Conservation (phyloP, 345 rosid species). For the Ailanthus altissimus region DNA sequence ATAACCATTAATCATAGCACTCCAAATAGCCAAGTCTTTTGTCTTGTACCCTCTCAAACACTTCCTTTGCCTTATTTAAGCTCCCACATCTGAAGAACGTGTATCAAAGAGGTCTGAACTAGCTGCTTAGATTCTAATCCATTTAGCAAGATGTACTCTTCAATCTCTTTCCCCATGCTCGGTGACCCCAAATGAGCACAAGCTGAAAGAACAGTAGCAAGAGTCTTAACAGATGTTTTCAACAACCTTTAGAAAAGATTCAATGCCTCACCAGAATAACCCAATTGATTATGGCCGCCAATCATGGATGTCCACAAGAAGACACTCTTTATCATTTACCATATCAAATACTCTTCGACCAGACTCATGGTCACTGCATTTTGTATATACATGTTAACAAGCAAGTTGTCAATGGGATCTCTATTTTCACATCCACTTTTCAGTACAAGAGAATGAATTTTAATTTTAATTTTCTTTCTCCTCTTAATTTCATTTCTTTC, state of each 20-base stretch:
- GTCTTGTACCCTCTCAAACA: slow-evolving; percentile 17
- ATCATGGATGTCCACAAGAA: slow-evolving; percentile 38
- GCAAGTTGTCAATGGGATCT: slow-evolving; percentile 28
- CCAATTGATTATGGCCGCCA: slow-evolving; percentile 20
- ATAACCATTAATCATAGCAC: slow-evolving; percentile 35
- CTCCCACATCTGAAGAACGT: slow-evolving; percentile 35
- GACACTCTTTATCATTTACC: slow-evolving; percentile 18
- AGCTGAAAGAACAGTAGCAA: slow-evolving; percentile 32
- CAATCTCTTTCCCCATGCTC: slow-evolving; percentile 24
- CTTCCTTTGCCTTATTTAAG: slow-evolving; percentile 26
- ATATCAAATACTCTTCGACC: slow-evolving; percentile 29
- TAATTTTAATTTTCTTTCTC: too few relatives aligned
- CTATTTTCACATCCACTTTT: slow-evolving; percentile 24
- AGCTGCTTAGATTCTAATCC: slow-evolving; percentile 21
- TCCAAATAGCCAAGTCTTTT: slow-evolving; percentile 33
- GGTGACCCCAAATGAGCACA: slow-evolving; percentile 32
- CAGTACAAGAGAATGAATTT: slow-evolving; percentile 37
- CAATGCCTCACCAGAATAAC: slow-evolving; percentile 29
- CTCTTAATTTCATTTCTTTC: too few relatives aligned
- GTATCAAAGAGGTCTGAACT: slow-evolving; percentile 36
- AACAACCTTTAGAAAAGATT: slow-evolving; percentile 27
- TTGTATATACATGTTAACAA: slow-evolving; percentile 33
- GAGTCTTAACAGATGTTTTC: slow-evolving; percentile 23
- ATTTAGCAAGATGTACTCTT: slow-evolving; percentile 20
- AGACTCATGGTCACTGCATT: slow-evolving; percentile 31